Conservation (phyloP, 2,329 filamentous ascomycete genomes). For the Fusarium tjaetaba region DNA sequence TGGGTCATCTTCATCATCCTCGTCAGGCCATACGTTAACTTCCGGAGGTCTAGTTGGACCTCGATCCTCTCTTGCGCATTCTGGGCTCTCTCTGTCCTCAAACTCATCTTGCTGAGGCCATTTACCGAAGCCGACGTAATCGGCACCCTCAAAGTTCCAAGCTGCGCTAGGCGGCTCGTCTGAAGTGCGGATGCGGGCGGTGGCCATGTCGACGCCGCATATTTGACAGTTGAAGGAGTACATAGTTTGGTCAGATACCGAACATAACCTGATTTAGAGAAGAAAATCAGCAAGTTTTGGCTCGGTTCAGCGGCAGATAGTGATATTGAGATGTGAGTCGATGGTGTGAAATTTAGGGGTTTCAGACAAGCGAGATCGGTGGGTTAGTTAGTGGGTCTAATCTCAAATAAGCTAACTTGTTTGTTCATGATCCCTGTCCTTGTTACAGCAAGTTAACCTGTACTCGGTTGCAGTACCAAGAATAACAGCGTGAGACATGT, state of each 20-base stretch:
- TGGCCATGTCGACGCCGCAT: slow-evolving; percentile 6
- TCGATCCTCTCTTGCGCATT: neutral
- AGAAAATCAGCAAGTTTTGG: accelerated
- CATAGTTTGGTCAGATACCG: accelerated
- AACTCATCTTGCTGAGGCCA: neutral
- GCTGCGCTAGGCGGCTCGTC: neutral
- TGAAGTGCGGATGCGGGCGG: slow-evolving; percentile 1
- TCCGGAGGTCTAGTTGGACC: neutral
- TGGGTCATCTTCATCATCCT: neutral
- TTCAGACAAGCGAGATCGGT: neutral
- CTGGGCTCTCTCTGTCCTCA: neutral
- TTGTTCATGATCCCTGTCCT: neutral
- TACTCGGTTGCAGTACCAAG: neutral
- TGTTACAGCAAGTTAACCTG: neutral
- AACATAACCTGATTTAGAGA: accelerated
- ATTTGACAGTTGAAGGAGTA: neutral
- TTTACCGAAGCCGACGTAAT: neutral
- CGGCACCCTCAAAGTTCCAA: neutral
- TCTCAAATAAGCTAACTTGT: neutral
- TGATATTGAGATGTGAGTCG: neutral
- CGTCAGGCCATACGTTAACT: neutral
- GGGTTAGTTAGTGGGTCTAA: neutral
- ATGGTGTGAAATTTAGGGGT: neutral
- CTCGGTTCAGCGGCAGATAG: accelerated
- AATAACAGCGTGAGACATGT: accelerated